A percentile compares a stretch with the other conserved stretches of the same genome.
Conservation (phyloP, 2,329 filamentous ascomycete species). For the Phialophora verrucosa region DNA sequence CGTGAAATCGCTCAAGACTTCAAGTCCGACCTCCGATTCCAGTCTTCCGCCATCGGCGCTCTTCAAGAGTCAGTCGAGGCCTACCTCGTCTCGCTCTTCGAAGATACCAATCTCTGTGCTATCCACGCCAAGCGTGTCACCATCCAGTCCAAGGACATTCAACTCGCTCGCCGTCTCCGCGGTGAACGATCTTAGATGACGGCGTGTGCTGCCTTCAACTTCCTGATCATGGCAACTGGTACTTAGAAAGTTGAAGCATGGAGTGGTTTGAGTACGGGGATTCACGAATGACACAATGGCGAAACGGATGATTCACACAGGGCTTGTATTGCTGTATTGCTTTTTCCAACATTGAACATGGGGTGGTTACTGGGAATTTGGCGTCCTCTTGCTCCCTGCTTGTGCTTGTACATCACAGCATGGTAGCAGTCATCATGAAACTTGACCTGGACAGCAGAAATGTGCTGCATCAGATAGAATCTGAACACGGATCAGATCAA, state of each 20-base stretch:
- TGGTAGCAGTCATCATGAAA: slow-evolving; percentile 32
- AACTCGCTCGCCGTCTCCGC: slow-evolving; percentile 91
- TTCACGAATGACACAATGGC: slow-evolving; percentile 36
- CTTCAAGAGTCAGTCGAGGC: slow-evolving; percentile 99
- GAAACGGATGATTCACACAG: slow-evolving; percentile 37
- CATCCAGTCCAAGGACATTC: slow-evolving; percentile 92
- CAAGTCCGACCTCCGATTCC: slow-evolving; percentile 95
- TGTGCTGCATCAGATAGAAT: slow-evolving; percentile 35
- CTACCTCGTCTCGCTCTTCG: slow-evolving; percentile 96
- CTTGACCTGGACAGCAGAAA: slow-evolving; percentile 34
- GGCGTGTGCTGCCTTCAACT: slow-evolving; percentile 24
- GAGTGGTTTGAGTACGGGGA: slow-evolving; percentile 31
- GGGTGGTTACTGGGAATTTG: slow-evolving; percentile 33
- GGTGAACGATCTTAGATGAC: slow-evolving; percentile 80
- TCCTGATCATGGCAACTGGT: slow-evolving; percentile 17
- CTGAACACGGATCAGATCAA: slow-evolving; percentile 35
- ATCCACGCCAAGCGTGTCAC: slow-evolving; percentile 99
- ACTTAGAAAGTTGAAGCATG: slow-evolving; percentile 28
- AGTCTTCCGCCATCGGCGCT: slow-evolving; percentile 95
- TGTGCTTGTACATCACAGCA: slow-evolving; percentile 35
- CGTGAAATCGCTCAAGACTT: slow-evolving; percentile 97
- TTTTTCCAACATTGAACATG: slow-evolving; percentile 29
- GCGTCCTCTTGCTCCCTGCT: slow-evolving; percentile 32
- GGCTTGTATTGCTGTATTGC: slow-evolving; percentile 32
- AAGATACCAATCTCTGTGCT: slow-evolving; percentile 97